phyloP scores from a whole-genome alignment of 371 early-diverging fungal species.

The Syncephalastrum sp. region DNA sequence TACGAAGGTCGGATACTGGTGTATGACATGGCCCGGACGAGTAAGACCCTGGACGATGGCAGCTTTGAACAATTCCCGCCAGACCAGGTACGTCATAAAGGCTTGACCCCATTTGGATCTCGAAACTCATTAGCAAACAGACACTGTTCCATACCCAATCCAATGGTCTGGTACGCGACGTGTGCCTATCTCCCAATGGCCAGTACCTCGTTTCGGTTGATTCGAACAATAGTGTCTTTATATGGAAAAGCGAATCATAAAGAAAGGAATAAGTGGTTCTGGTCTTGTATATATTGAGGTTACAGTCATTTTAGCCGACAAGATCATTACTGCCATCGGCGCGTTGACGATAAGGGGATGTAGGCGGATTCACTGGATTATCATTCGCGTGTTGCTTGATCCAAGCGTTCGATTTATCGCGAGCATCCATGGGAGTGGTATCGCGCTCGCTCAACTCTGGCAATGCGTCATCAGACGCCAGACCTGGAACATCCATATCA shows the following conservation, averaged over 20 bases:
- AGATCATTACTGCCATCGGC: no score
- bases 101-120: neutral
- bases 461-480: slow-evolving; percentile 6
- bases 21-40: slow-evolving; percentile 33
- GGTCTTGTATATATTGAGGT: slow-evolving; percentile 6
- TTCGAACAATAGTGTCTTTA: slow-evolving; percentile 31
- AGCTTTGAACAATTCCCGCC: slow-evolving; percentile 33
- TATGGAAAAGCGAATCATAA: slow-evolving; percentile 24
- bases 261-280: slow-evolving; percentile 4
- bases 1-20: slow-evolving; percentile 42
- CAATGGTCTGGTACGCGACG: slow-evolving; percentile 35
- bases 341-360: no score
- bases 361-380: no score
- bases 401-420: slow-evolving; percentile 12
- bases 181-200: slow-evolving; percentile 31
- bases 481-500: neutral
- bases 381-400: slow-evolving; percentile 10
- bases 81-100: slow-evolving; percentile 13
- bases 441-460: slow-evolving; percentile 1
- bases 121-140: slow-evolving; percentile 13
- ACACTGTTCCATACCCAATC: slow-evolving; percentile 32
- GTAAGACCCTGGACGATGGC: slow-evolving; percentile 30
- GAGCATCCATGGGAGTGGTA: slow-evolving; percentile 8
- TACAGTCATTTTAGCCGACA: no score
- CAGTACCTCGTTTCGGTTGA: slow-evolving; percentile 37